A percentile compares a stretch with the other conserved stretches of the same genome.
Conservation (phyloP, 1,139 yeast species). For the Lodderomyces orthopsilosis region DNA sequence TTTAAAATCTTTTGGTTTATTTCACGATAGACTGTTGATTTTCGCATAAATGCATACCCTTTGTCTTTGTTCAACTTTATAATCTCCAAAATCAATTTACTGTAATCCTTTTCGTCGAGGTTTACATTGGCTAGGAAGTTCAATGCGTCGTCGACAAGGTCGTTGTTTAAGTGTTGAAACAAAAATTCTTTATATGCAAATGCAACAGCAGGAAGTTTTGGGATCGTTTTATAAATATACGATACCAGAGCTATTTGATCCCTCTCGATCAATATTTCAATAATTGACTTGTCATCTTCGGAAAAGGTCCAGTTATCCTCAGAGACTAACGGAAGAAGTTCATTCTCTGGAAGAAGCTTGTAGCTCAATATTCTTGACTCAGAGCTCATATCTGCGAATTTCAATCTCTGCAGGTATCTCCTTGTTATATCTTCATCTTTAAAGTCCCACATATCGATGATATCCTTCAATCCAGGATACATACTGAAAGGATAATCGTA, state of each 20-base stretch:
- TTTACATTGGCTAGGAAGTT: constrained; percentile 7
- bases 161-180: constrained; percentile 16
- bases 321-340: constrained; percentile 6
- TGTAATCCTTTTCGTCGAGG: constrained; percentile 12
- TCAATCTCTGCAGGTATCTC: constrained; percentile 14
- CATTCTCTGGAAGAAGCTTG: constrained; percentile 4
- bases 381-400: constrained; percentile 1
- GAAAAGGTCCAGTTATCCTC: constrained; percentile 7
- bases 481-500: constrained; percentile 2
- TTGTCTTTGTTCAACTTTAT: constrained; percentile 26
- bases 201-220: neutral
- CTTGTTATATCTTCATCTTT: constrained; percentile 11
- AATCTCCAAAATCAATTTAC: constrained; percentile 25
- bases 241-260: constrained; percentile 2
- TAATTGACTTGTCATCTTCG: constrained; percentile 4
- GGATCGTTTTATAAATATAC: constrained; percentile 5
- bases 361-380: constrained; percentile 8
- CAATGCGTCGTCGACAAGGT: constrained; percentile 7
- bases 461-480: constrained; percentile 8
- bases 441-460: constrained; percentile 7
- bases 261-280: constrained; percentile 5
- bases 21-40: constrained; percentile 23
- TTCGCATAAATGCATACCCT: constrained; percentile 32
- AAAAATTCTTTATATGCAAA: constrained; percentile 6
- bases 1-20: constrained; percentile 33